Base-by-base conservation (phyloP, 257 asterid species). In the Jasminum sambac region DNA sequence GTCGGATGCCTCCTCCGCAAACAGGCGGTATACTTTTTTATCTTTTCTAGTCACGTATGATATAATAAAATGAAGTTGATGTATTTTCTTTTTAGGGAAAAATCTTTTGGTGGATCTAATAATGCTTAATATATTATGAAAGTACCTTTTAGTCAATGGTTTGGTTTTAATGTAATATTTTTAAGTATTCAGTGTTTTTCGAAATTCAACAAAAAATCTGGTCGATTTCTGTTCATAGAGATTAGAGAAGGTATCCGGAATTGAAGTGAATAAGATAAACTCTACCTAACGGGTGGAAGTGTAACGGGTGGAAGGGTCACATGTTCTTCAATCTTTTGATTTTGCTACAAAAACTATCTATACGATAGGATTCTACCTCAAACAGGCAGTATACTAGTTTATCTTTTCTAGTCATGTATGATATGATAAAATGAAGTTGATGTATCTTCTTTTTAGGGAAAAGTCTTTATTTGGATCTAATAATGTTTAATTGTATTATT, bases 111-210 rank as follows among this genome's bases (percentile, higher is more conserved):
- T 13, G 25, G 68, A 50, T 63, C 41, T 71, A 67, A 57, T 36
- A 36, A 39, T 70, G 39, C 44, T 41, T 44, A 11, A 55, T 66
- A 26, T 66, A 26, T 17, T 62, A 26, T 34, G 19, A 46, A 66
- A 52, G 65, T 21, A 55, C 62, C 46, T 40, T 38, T 8, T 48
- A 59, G 71, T 48, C 64, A 21, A 17, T 24, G 39, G 37, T 8
- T 64, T 67, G 66, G 37, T 39, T 73, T 71, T 72, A 21, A 64
- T 75, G 71, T 69, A 34, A 9, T 37, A 44, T 14, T n/a, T 67
- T 64, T 42, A 46, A 11, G 70, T 48, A 26, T 67, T 67, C 21
- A 57, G 77, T 14, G 21, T 68, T 43, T 67, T 34, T 73, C 61
- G 72, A 73, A 19, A 66, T n/a, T 36, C 57, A 25, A 58, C n/a